A percentile compares a stretch with the other conserved stretches of the same genome.
Conservation (phyloP, 495 filamentous ascomycete genomes). For the Lasiosphaeria miniovina region DNA sequence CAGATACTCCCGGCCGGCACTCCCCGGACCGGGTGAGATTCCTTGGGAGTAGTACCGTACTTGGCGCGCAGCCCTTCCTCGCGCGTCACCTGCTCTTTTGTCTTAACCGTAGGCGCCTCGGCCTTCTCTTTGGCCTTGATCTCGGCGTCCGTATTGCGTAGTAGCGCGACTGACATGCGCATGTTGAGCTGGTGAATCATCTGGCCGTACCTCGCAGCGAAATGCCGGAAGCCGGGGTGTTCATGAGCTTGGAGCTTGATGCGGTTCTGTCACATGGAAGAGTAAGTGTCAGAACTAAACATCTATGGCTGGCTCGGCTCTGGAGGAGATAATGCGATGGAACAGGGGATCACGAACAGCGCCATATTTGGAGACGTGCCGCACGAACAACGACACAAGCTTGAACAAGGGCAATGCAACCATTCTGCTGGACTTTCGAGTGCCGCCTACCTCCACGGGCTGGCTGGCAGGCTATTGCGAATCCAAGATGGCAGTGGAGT, state of each 20-base stretch:
- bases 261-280: conserved; percentile 60
- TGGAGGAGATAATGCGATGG: conserved; percentile 6
- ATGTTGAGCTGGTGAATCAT: conserved; percentile 89
- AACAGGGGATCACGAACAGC: conserved; percentile 36
- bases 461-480: background rate
- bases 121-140: conserved; percentile 59
- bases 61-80: conserved; percentile 53
- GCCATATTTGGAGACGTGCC: conserved; percentile 59
- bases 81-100: conserved; percentile 65
- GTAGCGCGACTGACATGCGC: conserved; percentile 77
- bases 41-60: conserved; percentile 37
- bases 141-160: conserved; percentile 72
- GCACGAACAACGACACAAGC: conserved; percentile 47
- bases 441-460: background rate
- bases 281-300: background rate
- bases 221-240: conserved; percentile 80
- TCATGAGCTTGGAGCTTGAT: conserved; percentile 95
- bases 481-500: background rate
- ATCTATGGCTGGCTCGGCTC: background rate
- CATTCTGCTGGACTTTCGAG: conserved; percentile 35
- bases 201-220: conserved; percentile 69
- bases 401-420: conserved; percentile 50
- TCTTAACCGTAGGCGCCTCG: conserved; percentile 75
- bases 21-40: conserved; percentile 32
- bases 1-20: conserved; percentile 41